Base-by-base conservation (phyloP, 2,329 filamentous ascomycete species). In the Exophiala sp. region DNA sequence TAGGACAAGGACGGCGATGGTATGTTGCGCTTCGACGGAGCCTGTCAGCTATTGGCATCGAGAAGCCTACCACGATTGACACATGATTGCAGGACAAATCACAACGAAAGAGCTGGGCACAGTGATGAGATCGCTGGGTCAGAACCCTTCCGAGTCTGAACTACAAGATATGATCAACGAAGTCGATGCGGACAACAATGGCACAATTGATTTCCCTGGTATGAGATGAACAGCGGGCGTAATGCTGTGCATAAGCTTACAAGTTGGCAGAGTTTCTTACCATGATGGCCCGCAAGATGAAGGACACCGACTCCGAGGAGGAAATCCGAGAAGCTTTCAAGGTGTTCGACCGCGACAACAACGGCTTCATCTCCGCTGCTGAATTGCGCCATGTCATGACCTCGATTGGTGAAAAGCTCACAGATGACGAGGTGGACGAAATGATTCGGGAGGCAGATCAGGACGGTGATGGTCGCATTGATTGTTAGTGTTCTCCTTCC, bases 211-310 rank as follows among this genome's bases (percentile, higher is more conserved):
- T 72, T 94, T 94, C 72, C 89, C 89, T 69, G 89, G 89, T 92
- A 82, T 65, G 82, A 64, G 24, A 32, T 8, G 35, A n/a, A 9
- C 9, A n/a, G 7, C 24, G 12, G 12, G n/a, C 16, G 16, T n/a
- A 7, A 9, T 36, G 46, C 40, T 50, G 20, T 44, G 16, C 36
- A 11, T 41, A 38, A 14, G 48, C 54, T 60, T 18, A 57, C 43
- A 36, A 16, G 16, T 35, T 34, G n/a, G 41, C 68, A 92, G 89
- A 94, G 71, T 94, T 94, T 75, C 79, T 94, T 58, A 94, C 89
- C 61, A 94, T 94, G 89, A 94, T 94, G 89, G 89, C 89, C 57
- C 84, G 89, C 69, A 94, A 94, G 78, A 94, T 94, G 89, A 92
- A 92, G 80, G 89, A 92, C 68, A 94, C 89, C 64, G 89, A 94